Evolutionary conservation across 2,329 filamentous ascomycete genomes (phyloP).

Genomic region (Alternaria consortialis): DNA sequence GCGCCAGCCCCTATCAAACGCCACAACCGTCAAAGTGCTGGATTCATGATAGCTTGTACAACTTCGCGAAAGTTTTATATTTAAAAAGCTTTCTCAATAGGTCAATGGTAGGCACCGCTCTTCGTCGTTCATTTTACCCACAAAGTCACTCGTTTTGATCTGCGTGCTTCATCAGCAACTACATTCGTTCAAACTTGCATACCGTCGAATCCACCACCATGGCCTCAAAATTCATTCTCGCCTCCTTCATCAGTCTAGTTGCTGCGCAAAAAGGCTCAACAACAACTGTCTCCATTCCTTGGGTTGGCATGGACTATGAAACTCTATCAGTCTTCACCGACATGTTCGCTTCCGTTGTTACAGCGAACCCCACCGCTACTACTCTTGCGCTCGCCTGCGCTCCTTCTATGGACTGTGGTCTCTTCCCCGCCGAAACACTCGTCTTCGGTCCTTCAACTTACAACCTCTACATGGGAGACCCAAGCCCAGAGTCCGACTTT

Average conservation of each 20-base stretch:
- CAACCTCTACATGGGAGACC: constrained; percentile 28
- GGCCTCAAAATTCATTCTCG: constrained; percentile 12
- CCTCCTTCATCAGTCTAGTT: constrained; percentile 17
- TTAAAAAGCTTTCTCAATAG: not conserved
- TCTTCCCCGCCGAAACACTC: constrained; percentile 32
- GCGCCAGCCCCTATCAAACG: constrained; percentile 11
- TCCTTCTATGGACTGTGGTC: constrained; percentile 21
- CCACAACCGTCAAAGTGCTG: not conserved
- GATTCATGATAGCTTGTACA: not conserved
- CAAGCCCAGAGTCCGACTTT: constrained; percentile 24
- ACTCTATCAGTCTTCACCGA: not conserved
- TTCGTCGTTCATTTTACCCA: not conserved
- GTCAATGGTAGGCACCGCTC: not conserved
- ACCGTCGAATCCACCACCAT: constrained; percentile 2
- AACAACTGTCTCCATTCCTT: constrained; percentile 23
- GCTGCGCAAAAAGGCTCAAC: constrained; percentile 22
- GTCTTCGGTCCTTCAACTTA: constrained; percentile 31
- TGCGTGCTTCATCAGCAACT: not conserved
- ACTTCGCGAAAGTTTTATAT: not conserved
- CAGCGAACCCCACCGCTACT: constrained; percentile 22
- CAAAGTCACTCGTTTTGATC: not conserved
- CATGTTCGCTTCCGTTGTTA: constrained; percentile 25
- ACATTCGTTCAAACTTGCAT: not conserved
- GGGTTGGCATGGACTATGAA: constrained; percentile 12
- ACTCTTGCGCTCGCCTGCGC: constrained; percentile 23